Evolutionary conservation across 441 rosid genomes (phyloP), one percentile per base, ranked within the genome.

Genomic region (Euphorbia schlechtendalii): DNA sequence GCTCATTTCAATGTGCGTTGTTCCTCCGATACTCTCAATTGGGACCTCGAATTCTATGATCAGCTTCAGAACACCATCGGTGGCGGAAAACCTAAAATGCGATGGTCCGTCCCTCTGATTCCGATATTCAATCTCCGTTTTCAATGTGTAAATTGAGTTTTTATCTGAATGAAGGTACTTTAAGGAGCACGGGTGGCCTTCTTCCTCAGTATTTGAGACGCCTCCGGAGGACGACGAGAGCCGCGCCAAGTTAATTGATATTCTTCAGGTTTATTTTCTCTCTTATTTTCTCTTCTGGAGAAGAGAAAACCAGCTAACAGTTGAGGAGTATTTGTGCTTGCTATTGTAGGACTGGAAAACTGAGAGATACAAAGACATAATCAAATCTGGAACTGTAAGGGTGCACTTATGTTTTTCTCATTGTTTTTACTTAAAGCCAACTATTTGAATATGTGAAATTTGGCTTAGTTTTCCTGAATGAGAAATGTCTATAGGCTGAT

Each of bases 31-130:
- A 69, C 89, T 28, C 89, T 92, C 67, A 57, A 77, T 60, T 92
- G 98, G 98, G 79, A 65, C 30, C 58, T 74, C 1, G 89, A 84
- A 1, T 92, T 89, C 76, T 92, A 92, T 68, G 96, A 92, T 57
- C 81, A 61, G 72, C 85, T 92, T 65, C 98, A 92, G 82, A 92
- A 92, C 56, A 78, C 10, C n/a, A 81, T 92, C 34, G 96, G 98
- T 4, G 94, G 98, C 32, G 98, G 96, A 25, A 92, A 89, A 74
- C 98, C 98, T 11, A 92, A 90, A 77, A 92, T 92, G 98, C 75
- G 98, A 81, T 92, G 98, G 95, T 83, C 17, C 56, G 25, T 17
- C 2, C 43, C 24, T 66, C 14, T 17, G 22, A 5, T 56, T n/a
- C 36, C 41, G 5, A 0, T 48, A 34, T 2, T 17, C 18, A 12